Percentiles rank a stretch among this genome's conserved stretches.
Conservation (phyloP, 257 asterid genomes). For the Penstemon newberryi region DNA sequence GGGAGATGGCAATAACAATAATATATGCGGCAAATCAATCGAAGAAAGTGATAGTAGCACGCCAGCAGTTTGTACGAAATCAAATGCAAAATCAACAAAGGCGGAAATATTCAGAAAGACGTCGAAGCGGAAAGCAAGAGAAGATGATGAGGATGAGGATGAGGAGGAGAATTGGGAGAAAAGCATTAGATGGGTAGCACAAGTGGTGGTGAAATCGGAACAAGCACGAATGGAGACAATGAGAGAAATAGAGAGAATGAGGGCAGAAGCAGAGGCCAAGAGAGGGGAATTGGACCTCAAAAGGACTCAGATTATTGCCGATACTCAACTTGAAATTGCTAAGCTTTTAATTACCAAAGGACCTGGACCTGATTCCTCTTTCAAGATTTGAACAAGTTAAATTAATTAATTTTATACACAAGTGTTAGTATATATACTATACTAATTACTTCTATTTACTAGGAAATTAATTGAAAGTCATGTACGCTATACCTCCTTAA, state of each 20-base stretch:
- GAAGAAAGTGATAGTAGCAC: slow-evolving; percentile 63
- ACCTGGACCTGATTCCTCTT: slow-evolving; percentile 39
- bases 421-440: too few species aligned
- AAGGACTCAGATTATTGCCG: slow-evolving; percentile 71
- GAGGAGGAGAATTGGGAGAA: slow-evolving; percentile 50
- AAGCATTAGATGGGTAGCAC: slow-evolving; percentile 70
- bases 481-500: too few species aligned
- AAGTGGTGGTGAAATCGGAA: slow-evolving; percentile 69
- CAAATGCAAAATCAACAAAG: slow-evolving; percentile 36
- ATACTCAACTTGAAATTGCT: slow-evolving; percentile 75
- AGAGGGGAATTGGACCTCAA: slow-evolving; percentile 78
- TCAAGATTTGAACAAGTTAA: slow-evolving; percentile 48
- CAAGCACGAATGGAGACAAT: slow-evolving; percentile 73
- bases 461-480: too few species aligned
- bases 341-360: slow-evolving; percentile 56
- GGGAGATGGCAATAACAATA: slow-evolving; percentile 38
- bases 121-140: slow-evolving; percentile 41
- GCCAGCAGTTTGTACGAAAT: slow-evolving; percentile 44
- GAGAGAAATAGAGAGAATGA: slow-evolving; percentile 73
- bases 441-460: too few species aligned
- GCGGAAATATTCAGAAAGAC: slow-evolving; percentile 30
- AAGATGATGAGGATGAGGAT: slow-evolving; percentile 37
- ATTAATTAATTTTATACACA: too few species aligned
- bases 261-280: slow-evolving; percentile 73
- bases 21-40: slow-evolving; percentile 34